Evolutionary conservation across 169 alveolate genomes (phyloP).

Genomic region (Plasmodium adleri): DNA sequence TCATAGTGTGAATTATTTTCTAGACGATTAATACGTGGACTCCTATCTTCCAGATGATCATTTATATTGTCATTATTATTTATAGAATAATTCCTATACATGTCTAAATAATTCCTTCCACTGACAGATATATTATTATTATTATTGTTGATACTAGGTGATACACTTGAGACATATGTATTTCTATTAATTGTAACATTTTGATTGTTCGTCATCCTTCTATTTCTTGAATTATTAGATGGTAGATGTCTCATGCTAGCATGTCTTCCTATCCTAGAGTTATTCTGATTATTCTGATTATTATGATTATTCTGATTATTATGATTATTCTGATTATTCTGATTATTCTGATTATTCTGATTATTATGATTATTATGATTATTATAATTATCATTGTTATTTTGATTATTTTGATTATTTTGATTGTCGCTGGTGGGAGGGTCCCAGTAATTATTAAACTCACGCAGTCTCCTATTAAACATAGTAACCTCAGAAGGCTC

Average conservation of each 20-base stretch:
- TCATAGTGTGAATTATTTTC: too few relatives aligned
- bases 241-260: too few relatives aligned
- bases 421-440: slow-evolving; percentile 8
- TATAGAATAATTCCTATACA: background rate
- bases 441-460: slow-evolving; percentile 57
- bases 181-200: too few relatives aligned
- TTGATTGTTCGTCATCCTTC: background rate
- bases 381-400: slow-evolving; percentile 4
- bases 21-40: too few relatives aligned
- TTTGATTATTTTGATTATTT: background rate
- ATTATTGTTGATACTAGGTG: background rate
- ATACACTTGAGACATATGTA: too few relatives aligned
- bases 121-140: background rate
- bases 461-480: slow-evolving; percentile 65
- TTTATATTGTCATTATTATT: too few relatives aligned
- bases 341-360: background rate
- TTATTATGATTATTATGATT: background rate
- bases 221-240: slow-evolving; percentile 9
- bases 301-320: background rate
- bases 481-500: slow-evolving; percentile 73
- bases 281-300: background rate
- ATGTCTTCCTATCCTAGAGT: background rate
- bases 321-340: background rate
- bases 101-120: background rate
- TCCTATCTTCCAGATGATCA: too few relatives aligned